Evolutionary conservation across 2,329 filamentous ascomycete species (phyloP).

Genomic region (Thielaviopsis ethacetica): DNA sequence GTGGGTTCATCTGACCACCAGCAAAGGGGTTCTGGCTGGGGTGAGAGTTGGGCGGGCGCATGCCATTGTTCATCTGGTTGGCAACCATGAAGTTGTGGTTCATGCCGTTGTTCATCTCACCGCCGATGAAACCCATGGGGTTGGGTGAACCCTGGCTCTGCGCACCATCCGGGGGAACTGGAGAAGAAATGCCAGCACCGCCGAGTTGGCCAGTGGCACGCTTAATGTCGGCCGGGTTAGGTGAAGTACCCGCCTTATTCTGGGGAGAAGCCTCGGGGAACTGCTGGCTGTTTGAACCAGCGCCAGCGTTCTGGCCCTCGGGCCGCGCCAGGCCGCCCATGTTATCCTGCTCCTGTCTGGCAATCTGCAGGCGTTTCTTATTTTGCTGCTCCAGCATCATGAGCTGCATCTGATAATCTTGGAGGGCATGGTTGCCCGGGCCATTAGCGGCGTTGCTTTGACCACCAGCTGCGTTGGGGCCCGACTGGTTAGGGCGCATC

Average conservation of each 20-base stretch:
- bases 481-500: conserved; percentile 39
- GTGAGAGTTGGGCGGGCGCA: conserved; percentile 55
- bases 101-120: conserved; percentile 46
- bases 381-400: conserved; percentile 80
- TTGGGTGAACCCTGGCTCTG: conserved; percentile 51
- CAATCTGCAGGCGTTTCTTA: conserved; percentile 74
- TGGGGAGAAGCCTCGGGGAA: conserved; percentile 57
- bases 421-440: conserved; percentile 58
- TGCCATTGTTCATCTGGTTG: conserved; percentile 41
- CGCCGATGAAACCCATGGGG: conserved; percentile 45
- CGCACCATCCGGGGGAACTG: conserved; percentile 45
- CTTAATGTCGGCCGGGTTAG: conserved; percentile 66
- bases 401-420: conserved; percentile 80
- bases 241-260: conserved; percentile 53
- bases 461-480: conserved; percentile 26
- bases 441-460: conserved; percentile 18
- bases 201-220: conserved; percentile 60
- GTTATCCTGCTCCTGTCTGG: conserved; percentile 59
- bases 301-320: conserved; percentile 34
- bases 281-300: conserved; percentile 42
- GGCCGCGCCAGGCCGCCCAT: conserved; percentile 32
- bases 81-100: conserved; percentile 41
- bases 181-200: conserved; percentile 51
- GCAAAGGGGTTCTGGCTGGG: conserved; percentile 35
- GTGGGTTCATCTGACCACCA: conserved; percentile 41